phyloP scores from a whole-genome alignment of 805 yeast genomes.

The Saccharomycopsis amapae region DNA sequence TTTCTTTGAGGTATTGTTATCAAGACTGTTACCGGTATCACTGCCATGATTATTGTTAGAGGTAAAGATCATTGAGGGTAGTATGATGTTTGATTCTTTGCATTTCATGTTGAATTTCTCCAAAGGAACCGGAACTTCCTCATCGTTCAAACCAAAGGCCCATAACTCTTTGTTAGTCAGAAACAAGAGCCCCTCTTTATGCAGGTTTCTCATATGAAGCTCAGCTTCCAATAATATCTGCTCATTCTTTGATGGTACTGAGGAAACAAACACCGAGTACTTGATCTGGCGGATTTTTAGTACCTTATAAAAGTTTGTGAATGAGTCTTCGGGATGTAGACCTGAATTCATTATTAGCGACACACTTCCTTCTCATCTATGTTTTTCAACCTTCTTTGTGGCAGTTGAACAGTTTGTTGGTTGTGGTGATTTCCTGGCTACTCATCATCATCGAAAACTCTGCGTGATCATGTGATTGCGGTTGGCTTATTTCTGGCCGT shows the following conservation, averaged over 20 bases:
- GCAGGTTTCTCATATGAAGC: slow-evolving; percentile 30
- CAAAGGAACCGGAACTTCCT: slow-evolving; percentile 30
- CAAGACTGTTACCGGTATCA: slow-evolving; percentile 7
- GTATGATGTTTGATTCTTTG: slow-evolving; percentile 20
- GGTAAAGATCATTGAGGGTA: slow-evolving; percentile 23
- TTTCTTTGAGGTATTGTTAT: slow-evolving; percentile 4
- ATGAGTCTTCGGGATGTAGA: slow-evolving; percentile 18
- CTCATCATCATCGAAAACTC: too few relatives aligned
- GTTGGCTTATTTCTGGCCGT: too few relatives aligned
- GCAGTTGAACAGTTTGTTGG: too few relatives aligned
- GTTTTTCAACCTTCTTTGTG: too few relatives aligned
- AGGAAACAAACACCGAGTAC: slow-evolving; percentile 19
- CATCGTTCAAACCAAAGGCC: slow-evolving; percentile 36
- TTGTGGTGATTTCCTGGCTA: too few relatives aligned
- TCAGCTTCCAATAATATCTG: slow-evolving; percentile 38
- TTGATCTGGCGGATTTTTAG: slow-evolving; percentile 16
- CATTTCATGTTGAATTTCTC: slow-evolving; percentile 21
- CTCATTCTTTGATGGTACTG: slow-evolving; percentile 25
- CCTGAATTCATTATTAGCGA: too few relatives aligned
- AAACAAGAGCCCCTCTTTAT: slow-evolving; percentile 33
- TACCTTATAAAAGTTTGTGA: slow-evolving; percentile 19
- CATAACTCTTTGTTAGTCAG: slow-evolving; percentile 37
- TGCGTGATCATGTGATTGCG: too few relatives aligned
- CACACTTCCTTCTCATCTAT: too few relatives aligned
- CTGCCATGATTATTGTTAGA: slow-evolving; percentile 23